These are phyloP conservation scores for Biancaea sappan DNA, from an alignment of 306 rosid genomes.

Conservation along the genomic window DNA sequence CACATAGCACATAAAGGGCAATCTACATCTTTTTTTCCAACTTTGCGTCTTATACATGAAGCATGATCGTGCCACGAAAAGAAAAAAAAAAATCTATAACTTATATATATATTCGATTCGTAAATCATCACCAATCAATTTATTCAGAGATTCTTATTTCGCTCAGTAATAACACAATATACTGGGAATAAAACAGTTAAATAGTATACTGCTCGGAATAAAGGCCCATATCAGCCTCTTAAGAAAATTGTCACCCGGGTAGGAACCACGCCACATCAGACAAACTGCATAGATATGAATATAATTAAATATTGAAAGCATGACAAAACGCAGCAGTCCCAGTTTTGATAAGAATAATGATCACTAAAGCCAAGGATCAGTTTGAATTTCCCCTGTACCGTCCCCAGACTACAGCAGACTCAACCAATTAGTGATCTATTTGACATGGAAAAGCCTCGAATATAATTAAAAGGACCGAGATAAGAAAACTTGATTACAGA, in stretches of 20 bases:
- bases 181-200: neutral
- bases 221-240: neutral
- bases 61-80: too few relatives aligned
- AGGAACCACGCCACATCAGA: neutral
- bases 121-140: neutral
- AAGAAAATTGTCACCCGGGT: neutral
- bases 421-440: neutral
- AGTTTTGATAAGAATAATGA: neutral
- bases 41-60: too few relatives aligned
- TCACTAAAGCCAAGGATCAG: neutral
- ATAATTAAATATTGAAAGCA: neutral
- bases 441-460: neutral
- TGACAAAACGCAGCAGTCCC: neutral
- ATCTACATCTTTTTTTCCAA: too few relatives aligned
- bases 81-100: too few relatives aligned
- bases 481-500: neutral
- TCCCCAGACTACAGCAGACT: neutral
- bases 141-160: neutral
- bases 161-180: neutral
- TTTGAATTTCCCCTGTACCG: neutral
- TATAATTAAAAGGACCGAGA: neutral
- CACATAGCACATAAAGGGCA: too few relatives aligned
- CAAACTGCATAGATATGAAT: neutral
- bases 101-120: too few relatives aligned
- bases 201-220: neutral